A percentile compares a stretch with the other conserved stretches of the same genome.
phyloP scores from a whole-genome alignment of 176 grass and related monocot species.

The Pontederia paniculata region DNA sequence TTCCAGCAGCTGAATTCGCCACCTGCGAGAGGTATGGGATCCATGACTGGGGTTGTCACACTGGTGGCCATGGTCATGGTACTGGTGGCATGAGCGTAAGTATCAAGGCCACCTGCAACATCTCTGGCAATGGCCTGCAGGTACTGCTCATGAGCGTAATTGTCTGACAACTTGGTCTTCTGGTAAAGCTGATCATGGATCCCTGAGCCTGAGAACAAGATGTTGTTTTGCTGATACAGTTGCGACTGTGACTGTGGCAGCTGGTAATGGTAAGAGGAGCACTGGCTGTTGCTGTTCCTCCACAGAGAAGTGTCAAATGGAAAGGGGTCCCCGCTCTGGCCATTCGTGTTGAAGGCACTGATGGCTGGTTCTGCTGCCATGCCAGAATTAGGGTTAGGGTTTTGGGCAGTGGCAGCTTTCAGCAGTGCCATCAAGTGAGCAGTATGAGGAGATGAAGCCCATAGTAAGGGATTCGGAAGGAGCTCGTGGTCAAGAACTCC shows the following conservation, averaged over 20 bases:
- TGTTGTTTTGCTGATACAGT: not conserved
- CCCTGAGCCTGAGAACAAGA: slow-evolving; percentile 1
- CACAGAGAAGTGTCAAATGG: not conserved
- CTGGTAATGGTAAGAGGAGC: not conserved
- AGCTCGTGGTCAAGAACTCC: slow-evolving; percentile 3
- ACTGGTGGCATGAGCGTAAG: not conserved
- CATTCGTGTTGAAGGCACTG: not conserved
- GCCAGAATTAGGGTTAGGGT: not conserved
- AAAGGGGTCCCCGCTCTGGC: slow-evolving; percentile 7
- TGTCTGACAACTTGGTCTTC: slow-evolving; percentile 9
- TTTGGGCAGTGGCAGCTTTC: not conserved
- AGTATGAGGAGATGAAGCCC: slow-evolving; percentile 7
- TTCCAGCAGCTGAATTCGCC: slow-evolving; percentile 16
- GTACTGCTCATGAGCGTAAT: slow-evolving; percentile 6
- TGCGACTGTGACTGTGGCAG: not conserved
- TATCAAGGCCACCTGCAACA: not conserved
- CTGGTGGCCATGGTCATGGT: not conserved
- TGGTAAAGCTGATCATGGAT: slow-evolving; percentile 18
- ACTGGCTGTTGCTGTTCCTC: not conserved
- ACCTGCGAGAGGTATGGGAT: slow-evolving; percentile 3
- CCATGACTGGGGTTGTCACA: not conserved
- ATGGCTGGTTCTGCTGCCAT: not conserved
- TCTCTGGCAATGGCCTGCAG: slow-evolving; percentile 3
- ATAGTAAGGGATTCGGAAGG: slow-evolving; percentile 3
- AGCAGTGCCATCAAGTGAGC: slow-evolving; percentile 12